phyloP scores from a whole-genome alignment of 2,329 filamentous ascomycete species.

The Penicillium janthinellum region DNA sequence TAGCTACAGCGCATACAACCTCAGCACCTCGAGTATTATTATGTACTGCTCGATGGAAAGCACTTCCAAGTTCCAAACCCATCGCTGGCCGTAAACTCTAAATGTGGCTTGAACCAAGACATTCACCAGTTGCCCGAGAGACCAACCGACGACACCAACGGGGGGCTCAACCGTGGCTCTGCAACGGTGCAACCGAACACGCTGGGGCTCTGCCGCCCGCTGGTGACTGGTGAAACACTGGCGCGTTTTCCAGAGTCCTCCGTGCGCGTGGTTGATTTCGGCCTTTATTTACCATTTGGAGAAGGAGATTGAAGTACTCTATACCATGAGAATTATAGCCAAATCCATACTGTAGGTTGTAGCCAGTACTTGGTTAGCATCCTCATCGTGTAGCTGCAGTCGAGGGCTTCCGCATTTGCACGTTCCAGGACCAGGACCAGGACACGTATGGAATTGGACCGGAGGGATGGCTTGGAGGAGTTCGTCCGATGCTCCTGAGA shows the following conservation, averaged over 20 bases:
- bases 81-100: slow-evolving; percentile 1
- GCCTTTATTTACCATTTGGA: neutral
- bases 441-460: neutral
- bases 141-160: neutral
- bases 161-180: slow-evolving; percentile 8
- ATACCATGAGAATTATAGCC: neutral
- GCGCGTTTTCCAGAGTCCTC: slow-evolving; percentile 24
- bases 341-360: neutral
- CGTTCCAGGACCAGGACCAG: neutral
- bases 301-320: neutral
- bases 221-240: slow-evolving; percentile 30
- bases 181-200: neutral
- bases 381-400: neutral
- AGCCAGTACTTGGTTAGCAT: neutral
- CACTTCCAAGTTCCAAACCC: neutral
- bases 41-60: neutral
- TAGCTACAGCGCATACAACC: neutral
- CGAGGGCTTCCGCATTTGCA: neutral
- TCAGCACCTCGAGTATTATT: neutral
- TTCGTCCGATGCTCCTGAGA: slow-evolving; percentile 5
- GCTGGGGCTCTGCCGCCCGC: slow-evolving; percentile 12
- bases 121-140: slow-evolving; percentile 8
- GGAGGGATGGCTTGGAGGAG: neutral
- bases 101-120: neutral
- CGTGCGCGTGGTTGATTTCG: slow-evolving; percentile 18